Percentiles rank a stretch among this genome's conserved stretches.
Evolutionary conservation across 768 basidiomycete species (phyloP).

Genomic region (Kwoniella dendrophila): DNA sequence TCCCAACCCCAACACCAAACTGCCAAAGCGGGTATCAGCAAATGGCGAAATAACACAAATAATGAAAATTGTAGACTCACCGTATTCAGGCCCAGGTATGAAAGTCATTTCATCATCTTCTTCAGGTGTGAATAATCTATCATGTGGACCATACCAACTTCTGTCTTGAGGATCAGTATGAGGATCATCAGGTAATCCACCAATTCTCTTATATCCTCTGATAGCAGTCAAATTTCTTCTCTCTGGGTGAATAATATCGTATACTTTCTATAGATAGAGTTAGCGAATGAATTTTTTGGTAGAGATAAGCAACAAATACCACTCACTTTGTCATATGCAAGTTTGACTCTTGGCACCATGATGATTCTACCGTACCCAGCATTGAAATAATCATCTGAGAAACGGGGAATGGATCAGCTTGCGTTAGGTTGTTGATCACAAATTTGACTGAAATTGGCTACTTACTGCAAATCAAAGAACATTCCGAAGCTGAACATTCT

Average conservation of each 20-base stretch:
- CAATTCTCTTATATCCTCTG: conserved; percentile 87
- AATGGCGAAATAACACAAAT: not conserved
- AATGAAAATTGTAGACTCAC: conserved; percentile 60
- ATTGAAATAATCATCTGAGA: conserved; percentile 84
- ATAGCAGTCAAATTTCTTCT: conserved; percentile 94
- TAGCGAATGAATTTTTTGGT: not conserved
- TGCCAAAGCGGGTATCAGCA: conserved; percentile 51
- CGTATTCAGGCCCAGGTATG: conserved; percentile 76
- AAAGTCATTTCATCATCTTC: conserved; percentile 79
- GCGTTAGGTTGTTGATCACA: not conserved
- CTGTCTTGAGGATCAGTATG: conserved; percentile 95
- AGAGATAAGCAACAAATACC: not conserved
- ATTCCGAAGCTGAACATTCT: conserved; percentile 94
- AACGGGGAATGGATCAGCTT: not conserved
- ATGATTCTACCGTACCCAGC: conserved; percentile 93
- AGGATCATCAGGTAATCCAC: conserved; percentile 95
- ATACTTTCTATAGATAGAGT: conserved; percentile 69
- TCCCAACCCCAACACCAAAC: conserved; percentile 99
- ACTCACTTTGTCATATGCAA: conserved; percentile 86
- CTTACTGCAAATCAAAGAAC: conserved; percentile 83
- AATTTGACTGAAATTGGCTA: conserved; percentile 10
- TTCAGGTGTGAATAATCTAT: conserved; percentile 86
- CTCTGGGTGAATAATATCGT: conserved; percentile 87
- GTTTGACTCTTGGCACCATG: conserved; percentile 95
- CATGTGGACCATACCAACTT: conserved; percentile 96